phyloP scores from a whole-genome alignment of 495 filamentous ascomycete genomes.

The Glutinoglossum americanum region DNA sequence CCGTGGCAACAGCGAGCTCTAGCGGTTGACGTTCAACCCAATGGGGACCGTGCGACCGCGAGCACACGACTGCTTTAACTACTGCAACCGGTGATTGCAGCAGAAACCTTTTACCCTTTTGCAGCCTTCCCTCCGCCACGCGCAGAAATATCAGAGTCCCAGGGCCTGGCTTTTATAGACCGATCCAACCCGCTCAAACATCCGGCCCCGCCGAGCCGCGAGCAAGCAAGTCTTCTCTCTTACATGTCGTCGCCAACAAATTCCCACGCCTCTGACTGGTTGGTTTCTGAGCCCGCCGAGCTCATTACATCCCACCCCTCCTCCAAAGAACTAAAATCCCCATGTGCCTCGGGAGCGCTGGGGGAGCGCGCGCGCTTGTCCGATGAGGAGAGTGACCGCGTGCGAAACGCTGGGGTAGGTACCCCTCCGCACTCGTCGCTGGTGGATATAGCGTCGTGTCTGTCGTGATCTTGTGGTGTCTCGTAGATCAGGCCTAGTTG shows the following conservation, averaged over 20 bases:
- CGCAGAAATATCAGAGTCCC: slow-evolving; percentile 2
- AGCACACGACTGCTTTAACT: neutral
- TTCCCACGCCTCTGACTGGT: slow-evolving; percentile 7
- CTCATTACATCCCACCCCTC: slow-evolving; percentile 3
- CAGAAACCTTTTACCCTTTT: neutral
- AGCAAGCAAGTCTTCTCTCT: slow-evolving; percentile 3
- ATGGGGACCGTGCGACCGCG: neutral
- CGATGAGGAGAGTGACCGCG: neutral
- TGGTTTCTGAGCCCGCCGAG: slow-evolving; percentile 1
- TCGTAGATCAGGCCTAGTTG: neutral
- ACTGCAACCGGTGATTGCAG: neutral
- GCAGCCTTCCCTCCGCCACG: neutral
- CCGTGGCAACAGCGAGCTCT: neutral
- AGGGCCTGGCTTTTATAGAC: slow-evolving; percentile 6
- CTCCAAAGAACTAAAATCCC: neutral
- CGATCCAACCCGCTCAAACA: neutral
- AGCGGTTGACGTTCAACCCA: neutral
- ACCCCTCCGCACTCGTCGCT: neutral
- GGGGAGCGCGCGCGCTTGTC: neutral
- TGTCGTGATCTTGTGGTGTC: neutral
- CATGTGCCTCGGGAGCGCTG: neutral
- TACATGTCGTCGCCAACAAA: slow-evolving; percentile 2
- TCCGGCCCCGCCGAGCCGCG: slow-evolving; percentile 1
- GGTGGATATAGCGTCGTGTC: neutral
- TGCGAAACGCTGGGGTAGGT: neutral